phyloP scores from a whole-genome alignment of 1,139 yeast species.

The Hansenula anomala region DNA sequence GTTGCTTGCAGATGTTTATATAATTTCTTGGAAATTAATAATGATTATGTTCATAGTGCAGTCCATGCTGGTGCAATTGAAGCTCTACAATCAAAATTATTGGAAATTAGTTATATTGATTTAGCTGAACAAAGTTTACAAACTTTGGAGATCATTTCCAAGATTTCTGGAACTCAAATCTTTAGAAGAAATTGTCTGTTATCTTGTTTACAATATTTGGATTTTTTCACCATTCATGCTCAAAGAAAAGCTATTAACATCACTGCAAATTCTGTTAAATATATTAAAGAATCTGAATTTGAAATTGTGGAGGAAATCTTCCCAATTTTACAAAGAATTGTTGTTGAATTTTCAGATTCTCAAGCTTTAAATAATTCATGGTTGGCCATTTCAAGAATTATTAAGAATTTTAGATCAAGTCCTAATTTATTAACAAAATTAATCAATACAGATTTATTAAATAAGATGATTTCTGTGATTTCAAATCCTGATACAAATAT shows the following conservation, averaged over 20 bases:
- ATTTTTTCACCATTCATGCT: conserved; percentile 85
- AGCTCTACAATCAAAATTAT: conserved; percentile 58
- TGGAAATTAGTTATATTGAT: conserved; percentile 81
- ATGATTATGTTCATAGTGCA: conserved; percentile 60
- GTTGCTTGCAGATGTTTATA: conserved; percentile 84
- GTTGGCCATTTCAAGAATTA: conserved; percentile 59
- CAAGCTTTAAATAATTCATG: conserved; percentile 67
- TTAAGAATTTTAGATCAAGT: conserved; percentile 43
- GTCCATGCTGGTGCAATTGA: conserved; percentile 66
- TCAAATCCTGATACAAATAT: conserved; percentile 16
- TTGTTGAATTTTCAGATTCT: conserved; percentile 53
- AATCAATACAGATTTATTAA: conserved; percentile 30
- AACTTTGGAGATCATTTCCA: conserved; percentile 64
- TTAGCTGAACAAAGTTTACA: conserved; percentile 89
- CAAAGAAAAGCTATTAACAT: conserved; percentile 79
- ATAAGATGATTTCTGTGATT: conserved; percentile 26
- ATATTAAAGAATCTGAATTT: conserved; percentile 10
- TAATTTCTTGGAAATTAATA: conserved; percentile 74
- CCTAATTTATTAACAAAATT: conserved; percentile 44
- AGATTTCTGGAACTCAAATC: conserved; percentile 47
- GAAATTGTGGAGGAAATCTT: conserved; percentile 47
- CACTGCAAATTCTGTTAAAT: conserved; percentile 67
- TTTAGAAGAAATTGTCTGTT: conserved; percentile 57
- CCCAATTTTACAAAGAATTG: conserved; percentile 57
- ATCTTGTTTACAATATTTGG: conserved; percentile 71